Evolutionary conservation across 768 basidiomycete species (phyloP), one percentile per base, ranked within the genome.

Genomic region (Amanita pseudoporphyria): DNA sequence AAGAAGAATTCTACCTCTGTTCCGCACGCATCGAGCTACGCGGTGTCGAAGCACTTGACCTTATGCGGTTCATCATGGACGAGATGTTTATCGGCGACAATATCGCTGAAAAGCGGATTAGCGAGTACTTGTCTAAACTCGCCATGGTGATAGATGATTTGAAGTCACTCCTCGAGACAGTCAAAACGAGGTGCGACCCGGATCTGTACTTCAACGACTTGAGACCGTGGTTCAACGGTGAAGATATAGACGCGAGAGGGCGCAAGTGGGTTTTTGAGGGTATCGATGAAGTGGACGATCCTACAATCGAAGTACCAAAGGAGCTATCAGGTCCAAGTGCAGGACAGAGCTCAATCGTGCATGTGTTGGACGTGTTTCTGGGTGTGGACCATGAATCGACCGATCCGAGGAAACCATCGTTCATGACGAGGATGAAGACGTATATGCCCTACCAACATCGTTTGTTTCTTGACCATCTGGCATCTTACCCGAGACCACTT

Each of bases 41-140:
- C 24, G 94, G 94, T 7, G 91, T 91, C 1, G 78, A 84, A 47
- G 87, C 86, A 1, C 78, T 97, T 18, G 76, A 83, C 42, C 70
- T 95, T 47, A 95, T 98, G 91, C 81, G 85, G 2, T 69, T 77
- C 6, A 87, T 82, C 6, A 82, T 95, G 77, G 91, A 97, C 67
- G 94, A 98, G 61, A 77, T 83, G 39, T 95, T 94, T 68, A 77
- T 96, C 31, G 78, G 77, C 3, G 84, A 89, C 57, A 72, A 68
- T 43, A 75, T 81, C 12, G 82, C 84, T 19, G 68, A 81, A 38
- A 74, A 71, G 5, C 86, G 89, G 7, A 79, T 79, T 38, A 77
- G 79, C 2, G 57, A 64, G 12, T 93, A 86, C 65, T 81, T 98
- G 38, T 59, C 63, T 42, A 69, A 69, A 6, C 77, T 97, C 42